Evolutionary conservation across 371 early-diverging fungal species (phyloP).

Genomic region (Smittium mucronatum): DNA sequence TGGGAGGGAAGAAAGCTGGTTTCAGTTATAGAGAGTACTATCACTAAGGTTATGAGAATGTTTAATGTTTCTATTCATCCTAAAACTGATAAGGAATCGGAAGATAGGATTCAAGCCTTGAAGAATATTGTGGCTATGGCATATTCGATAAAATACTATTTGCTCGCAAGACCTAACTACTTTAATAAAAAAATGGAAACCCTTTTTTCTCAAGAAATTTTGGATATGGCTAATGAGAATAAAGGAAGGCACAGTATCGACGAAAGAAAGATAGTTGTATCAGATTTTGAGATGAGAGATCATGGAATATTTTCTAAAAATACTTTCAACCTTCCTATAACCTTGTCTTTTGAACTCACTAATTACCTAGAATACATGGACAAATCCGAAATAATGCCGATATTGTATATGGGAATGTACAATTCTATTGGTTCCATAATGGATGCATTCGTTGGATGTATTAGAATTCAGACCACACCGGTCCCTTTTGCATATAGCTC

Average conservation of each 20-base stretch:
- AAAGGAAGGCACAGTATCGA: background rate
- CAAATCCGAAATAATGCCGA: background rate
- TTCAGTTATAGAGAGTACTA: conserved; percentile 39
- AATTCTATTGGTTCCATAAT: background rate
- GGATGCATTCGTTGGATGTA: conserved; percentile 38
- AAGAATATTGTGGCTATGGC: conserved; percentile 53
- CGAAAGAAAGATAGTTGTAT: background rate
- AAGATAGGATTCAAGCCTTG: conserved; percentile 21
- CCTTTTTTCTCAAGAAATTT: background rate
- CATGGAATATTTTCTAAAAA: background rate
- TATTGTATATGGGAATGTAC: background rate
- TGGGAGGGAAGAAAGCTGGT: conserved; percentile 66
- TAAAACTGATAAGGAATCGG: conserved; percentile 25
- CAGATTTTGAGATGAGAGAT: background rate
- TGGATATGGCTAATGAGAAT: background rate
- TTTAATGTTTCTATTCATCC: conserved; percentile 28
- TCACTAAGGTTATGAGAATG: conserved; percentile 29
- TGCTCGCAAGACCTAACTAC: conserved; percentile 36
- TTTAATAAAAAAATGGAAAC: conserved; percentile 3
- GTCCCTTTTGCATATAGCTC: conserved; percentile 71
- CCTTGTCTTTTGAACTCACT: background rate
- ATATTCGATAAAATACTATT: conserved; percentile 53
- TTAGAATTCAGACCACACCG: conserved; percentile 64
- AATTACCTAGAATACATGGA: background rate
- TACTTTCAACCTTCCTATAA: background rate